Percentiles rank a stretch among this genome's conserved stretches.
Conservation (phyloP, 768 basidiomycete species). For the Sporobolomyces roseus region DNA sequence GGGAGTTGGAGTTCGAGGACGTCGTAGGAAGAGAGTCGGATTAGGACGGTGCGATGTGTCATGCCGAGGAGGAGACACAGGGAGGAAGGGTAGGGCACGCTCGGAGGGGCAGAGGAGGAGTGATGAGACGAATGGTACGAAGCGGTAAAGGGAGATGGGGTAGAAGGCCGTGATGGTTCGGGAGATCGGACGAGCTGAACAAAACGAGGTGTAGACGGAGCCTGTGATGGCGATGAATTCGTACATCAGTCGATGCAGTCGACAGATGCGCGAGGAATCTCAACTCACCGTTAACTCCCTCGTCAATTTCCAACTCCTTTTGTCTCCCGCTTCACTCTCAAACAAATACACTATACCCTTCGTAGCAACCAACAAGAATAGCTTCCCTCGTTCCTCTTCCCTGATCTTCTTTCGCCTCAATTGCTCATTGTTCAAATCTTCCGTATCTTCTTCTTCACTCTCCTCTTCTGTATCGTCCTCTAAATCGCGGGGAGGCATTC, state of each 20-base stretch:
- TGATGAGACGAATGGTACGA: too few species aligned
- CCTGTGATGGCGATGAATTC: conserved; percentile 2
- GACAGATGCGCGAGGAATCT: not conserved
- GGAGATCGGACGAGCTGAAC: conserved; percentile 22
- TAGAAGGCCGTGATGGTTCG: not conserved
- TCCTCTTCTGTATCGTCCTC: too few species aligned
- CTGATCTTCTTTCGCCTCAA: not conserved
- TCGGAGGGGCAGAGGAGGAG: not conserved
- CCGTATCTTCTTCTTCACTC: not conserved
- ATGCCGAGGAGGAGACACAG: conserved; percentile 29
- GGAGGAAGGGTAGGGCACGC: not conserved
- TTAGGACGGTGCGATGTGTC: conserved; percentile 11
- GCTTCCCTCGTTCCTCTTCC: not conserved
- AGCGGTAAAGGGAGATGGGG: not conserved
- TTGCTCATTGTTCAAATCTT: not conserved
- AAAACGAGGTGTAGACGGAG: conserved; percentile 26
- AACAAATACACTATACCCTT: conserved; percentile 14
- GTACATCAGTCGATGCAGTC: too few species aligned
- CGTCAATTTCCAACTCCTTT: conserved; percentile 17
- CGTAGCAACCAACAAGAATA: conserved; percentile 28
- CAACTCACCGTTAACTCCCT: conserved; percentile 14
- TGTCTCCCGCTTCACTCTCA: not conserved
- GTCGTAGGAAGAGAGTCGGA: conserved; percentile 16
- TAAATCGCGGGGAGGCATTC: not conserved
- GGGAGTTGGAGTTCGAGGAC: conserved; percentile 18